Evolutionary conservation across 805 yeast genomes (phyloP), one percentile per base, ranked within the genome.

Genomic region (Saccharomycopsis lassenensis): DNA sequence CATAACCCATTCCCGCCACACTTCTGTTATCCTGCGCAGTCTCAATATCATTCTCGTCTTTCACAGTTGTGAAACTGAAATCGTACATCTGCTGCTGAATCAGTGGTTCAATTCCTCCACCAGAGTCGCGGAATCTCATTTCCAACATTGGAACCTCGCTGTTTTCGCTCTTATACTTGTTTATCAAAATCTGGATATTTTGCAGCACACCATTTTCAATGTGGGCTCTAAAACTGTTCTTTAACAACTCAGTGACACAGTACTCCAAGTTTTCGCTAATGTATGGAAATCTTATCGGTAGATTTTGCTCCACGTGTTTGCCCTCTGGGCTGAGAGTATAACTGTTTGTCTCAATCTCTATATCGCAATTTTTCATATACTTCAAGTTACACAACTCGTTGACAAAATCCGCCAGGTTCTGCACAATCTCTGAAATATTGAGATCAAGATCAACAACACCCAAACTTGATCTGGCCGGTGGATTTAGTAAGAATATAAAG

Each of bases 1-100:
- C 98, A 52, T 85, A 89, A 1, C 97, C 97, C 82, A 91, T 81
- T 0, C 98, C 98, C 0, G 96, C 95, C 24, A 89, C 46, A 4
- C 43, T 39, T 11, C 40, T 74, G 6, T 69, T 62, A 24, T 33
- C 38, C 29, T 36, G 33, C 16, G 29, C 37, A 11, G 29, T 70
- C 16, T 67, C 66, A 30, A 65, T 63, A 1, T 82, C 79, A 1
- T 78, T 78, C 17, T 68, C 65, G 2, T 86, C 87, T 32, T 74
- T 76, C 41, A 76, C 86, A 0, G 95, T 84, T 1, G 94, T 69
- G 57, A 80, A 89, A 4, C 95, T 78, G 57, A 84, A 89, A 48
- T 82, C 85, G 57, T 85, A 87, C 43, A 89, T 73, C 37, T 77
- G 74, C 17, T 65, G 61, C 43, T 82, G 70, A 4, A 74, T 62